Evolutionary conservation across 169 alveolate species (phyloP).

Genomic region (Theileria orientalis): DNA sequence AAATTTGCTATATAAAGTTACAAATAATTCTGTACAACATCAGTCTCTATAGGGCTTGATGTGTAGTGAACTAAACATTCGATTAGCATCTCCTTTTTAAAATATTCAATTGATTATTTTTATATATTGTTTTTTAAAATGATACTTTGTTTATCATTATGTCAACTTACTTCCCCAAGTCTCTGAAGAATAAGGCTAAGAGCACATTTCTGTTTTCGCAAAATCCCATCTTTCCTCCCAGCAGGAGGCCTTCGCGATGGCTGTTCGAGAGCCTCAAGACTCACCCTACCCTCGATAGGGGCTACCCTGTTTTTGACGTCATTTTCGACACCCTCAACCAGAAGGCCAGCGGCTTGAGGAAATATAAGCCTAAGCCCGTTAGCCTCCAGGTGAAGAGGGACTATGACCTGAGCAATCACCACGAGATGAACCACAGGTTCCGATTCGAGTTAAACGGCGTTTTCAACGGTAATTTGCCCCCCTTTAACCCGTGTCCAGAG

Average conservation of each 20-base stretch:
- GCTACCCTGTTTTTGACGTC: slow-evolving; percentile 62
- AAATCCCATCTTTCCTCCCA: slow-evolving; percentile 12
- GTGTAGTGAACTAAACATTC: neutral
- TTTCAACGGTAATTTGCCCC: slow-evolving; percentile 35
- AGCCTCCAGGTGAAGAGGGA: slow-evolving; percentile 24
- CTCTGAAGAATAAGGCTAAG: slow-evolving; percentile 61
- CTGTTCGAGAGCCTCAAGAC: slow-evolving; percentile 45
- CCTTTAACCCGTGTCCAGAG: neutral
- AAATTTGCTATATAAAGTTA: too few species aligned
- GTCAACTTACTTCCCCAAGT: slow-evolving; percentile 66
- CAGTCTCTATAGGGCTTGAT: slow-evolving; percentile 4
- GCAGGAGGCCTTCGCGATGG: slow-evolving; percentile 45
- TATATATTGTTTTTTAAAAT: neutral
- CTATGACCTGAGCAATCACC: slow-evolving; percentile 34
- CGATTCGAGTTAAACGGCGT: slow-evolving; percentile 55
- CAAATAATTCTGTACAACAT: neutral
- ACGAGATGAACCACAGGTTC: slow-evolving; percentile 66
- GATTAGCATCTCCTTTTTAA: neutral
- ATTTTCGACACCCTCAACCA: slow-evolving; percentile 60
- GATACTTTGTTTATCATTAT: slow-evolving; percentile 1
- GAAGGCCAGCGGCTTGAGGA: slow-evolving; percentile 65
- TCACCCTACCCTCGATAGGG: slow-evolving; percentile 53
- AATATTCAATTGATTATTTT: neutral
- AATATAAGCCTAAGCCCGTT: slow-evolving; percentile 30
- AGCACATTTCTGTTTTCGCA: slow-evolving; percentile 22